Percentiles rank a stretch among this genome's conserved stretches.
Evolutionary conservation across 306 rosid genomes (phyloP).

Genomic region (Fragaria vesca): DNA sequence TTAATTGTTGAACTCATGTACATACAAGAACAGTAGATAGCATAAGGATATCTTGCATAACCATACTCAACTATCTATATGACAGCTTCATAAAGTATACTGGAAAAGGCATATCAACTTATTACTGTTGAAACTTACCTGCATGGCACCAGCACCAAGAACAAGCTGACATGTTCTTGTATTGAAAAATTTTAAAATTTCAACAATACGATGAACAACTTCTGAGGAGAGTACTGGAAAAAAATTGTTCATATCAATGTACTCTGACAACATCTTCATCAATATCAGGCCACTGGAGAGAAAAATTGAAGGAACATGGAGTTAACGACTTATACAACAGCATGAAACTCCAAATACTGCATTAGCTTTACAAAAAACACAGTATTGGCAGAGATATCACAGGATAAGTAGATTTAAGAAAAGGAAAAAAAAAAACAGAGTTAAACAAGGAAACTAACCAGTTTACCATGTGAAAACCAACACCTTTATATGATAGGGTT

Average conservation of each 20-base stretch:
- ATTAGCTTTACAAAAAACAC: neutral
- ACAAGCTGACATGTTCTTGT: slow-evolving; percentile 99
- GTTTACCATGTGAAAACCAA: slow-evolving; percentile 97
- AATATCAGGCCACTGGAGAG: slow-evolving; percentile 86
- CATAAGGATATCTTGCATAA: neutral
- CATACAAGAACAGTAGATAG: neutral
- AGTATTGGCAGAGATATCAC: neutral
- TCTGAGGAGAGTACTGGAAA: slow-evolving; percentile 84
- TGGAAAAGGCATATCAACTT: slow-evolving; percentile 6
- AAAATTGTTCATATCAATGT: slow-evolving; percentile 80
- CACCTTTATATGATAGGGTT: slow-evolving; percentile 64
- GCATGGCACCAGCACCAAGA: slow-evolving; percentile 99
- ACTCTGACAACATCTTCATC: slow-evolving; percentile 95
- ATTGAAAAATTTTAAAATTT: slow-evolving; percentile 90
- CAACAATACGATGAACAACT: slow-evolving; percentile 93
- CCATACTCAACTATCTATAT: neutral
- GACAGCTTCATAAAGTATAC: neutral
- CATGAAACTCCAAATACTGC: neutral
- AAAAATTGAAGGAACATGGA: slow-evolving; percentile 20
- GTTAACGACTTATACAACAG: neutral
- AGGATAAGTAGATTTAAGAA: neutral
- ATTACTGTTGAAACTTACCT: slow-evolving; percentile 45
- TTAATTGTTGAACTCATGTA: neutral
- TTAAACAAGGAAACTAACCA: slow-evolving; percentile 70
- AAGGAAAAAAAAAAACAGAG: slow-evolving; percentile 5